Conservation (phyloP, 768 basidiomycete species). For the Boletus vermiculosoides region DNA sequence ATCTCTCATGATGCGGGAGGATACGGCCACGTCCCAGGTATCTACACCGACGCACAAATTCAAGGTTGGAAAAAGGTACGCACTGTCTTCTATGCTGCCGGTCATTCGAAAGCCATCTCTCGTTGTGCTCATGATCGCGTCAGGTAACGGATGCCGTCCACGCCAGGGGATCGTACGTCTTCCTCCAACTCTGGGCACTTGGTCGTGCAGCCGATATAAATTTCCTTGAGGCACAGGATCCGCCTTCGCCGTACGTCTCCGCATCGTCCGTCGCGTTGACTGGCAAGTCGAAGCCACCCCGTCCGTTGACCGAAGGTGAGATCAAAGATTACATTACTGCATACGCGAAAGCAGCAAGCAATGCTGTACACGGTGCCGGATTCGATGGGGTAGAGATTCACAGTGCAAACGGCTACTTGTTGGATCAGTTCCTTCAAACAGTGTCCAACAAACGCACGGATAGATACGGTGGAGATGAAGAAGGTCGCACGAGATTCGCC, state of each 20-base stretch:
- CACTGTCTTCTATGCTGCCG: no score
- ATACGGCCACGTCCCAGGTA: constrained; percentile 52
- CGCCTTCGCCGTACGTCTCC: constrained; percentile 36
- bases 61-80: constrained; percentile 46
- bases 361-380: constrained; percentile 38
- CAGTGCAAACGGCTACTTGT: constrained; percentile 43
- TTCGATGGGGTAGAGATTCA: constrained; percentile 50
- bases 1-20: constrained; percentile 52
- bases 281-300: constrained; percentile 13
- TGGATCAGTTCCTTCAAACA: constrained; percentile 64
- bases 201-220: constrained; percentile 46
- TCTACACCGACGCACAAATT: constrained; percentile 62
- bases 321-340: constrained; percentile 32
- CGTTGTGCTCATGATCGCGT: background rate
- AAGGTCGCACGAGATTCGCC: constrained; percentile 55
- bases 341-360: constrained; percentile 34
- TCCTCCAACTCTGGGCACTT: constrained; percentile 51
- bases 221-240: constrained; percentile 29
- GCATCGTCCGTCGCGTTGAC: constrained; percentile 33
- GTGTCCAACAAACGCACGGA: constrained; percentile 59
- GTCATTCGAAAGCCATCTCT: background rate
- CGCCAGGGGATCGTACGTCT: constrained; percentile 47
- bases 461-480: constrained; percentile 65
- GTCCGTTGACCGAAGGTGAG: constrained; percentile 28
- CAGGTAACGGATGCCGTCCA: constrained; percentile 61